Base-by-base conservation (phyloP, 2,329 filamentous ascomycete species). In the Trichoderma cornu-damae region DNA sequence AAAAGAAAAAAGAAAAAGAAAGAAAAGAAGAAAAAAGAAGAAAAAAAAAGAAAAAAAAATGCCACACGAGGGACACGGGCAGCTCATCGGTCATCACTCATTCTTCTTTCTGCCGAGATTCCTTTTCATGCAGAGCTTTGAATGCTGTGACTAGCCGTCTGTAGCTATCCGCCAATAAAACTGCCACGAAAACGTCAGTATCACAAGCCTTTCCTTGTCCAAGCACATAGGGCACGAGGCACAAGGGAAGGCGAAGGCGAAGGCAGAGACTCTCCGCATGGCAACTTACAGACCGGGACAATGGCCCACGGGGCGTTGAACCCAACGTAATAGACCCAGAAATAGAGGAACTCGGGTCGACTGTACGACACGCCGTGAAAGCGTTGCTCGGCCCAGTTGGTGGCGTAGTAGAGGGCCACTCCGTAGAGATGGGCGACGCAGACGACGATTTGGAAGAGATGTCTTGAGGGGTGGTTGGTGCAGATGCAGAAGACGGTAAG, bases 291-390 rank as follows among this genome's bases (percentile, higher is more conserved):
- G 2, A 73, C 63, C 5, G 84, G 84, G 22, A 85, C 75, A 1
- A 84, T 62, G 1, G 75, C 78, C 84, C 84, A 87, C 0, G 83
- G 81, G 14, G 77, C 66, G 64, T 87, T 87, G 67, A 85, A 79
- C 2, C 78, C 79, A 4, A 82, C 72, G 60, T 83, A 86, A 63
- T 86, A 87, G 16, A 81, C 72, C 83, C 83, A 86, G 63, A 80
- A 84, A 63, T 87, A 87, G 28, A 81, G 66, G 20, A 74, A 70
- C 69, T 86, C 84, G 1, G 83, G 83, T 22, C 84, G 76, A 62
- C 79, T 83, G 64, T 83, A 80, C 18, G 72, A 72, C 20, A 74
- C 68, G 3, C 77, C 79, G 12, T 68, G 70, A 59, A 75, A 69
- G 32, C 69, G 70, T 57, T 74, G 68, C 59, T 83, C 80, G 48